Evolutionary conservation across 2,329 filamentous ascomycete genomes (phyloP), one percentile per base, ranked within the genome.

Genomic region (Albifimbria verrucaria): DNA sequence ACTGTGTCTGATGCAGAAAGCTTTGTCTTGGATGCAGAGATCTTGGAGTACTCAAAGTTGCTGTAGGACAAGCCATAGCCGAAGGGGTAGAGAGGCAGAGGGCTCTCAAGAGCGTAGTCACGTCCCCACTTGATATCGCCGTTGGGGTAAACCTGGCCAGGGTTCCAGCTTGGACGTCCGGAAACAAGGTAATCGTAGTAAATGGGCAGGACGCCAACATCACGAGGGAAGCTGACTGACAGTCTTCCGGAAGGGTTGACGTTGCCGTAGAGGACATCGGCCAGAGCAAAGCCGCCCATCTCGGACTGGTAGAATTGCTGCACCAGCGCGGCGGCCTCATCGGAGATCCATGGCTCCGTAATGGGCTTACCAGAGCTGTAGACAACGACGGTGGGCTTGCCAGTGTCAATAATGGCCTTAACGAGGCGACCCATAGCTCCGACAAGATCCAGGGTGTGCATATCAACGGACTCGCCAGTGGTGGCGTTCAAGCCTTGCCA

Each of bases 251-350:
- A 85, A 0, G 86, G 86, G 66, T 86, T 88, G 50, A 81, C 78
- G 51, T 82, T 73, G 23, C 86, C 86, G 60, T 83, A 86, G 2
- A 89, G 73, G 25, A 89, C 74, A 56, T 88, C 83, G 0, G 86
- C 86, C 1, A 89, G 75, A 1, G 85, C 86, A 54, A 84, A 73
- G 0, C 86, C 86, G 22, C 85, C 86, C 70, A 89, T 75, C 61
- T 89, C 86, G 0, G 83, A 86, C 7, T 86, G 85, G 61, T 90
- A 91, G 70, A 90, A 90, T 67, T 90, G 87, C 64, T 90, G 87
- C 0, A 90, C 72, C 0, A 91, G 77, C 0, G 85, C 86, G 0
- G 83, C 75, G 0, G 87, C 85, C 23, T 78, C 76, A 26, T 80
- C 75, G 0, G 83, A 84, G 64, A 90, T 86, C 88, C 87, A 90